Evolutionary conservation across 257 asterid species (phyloP).

Genomic region (Petrea volubilis): DNA sequence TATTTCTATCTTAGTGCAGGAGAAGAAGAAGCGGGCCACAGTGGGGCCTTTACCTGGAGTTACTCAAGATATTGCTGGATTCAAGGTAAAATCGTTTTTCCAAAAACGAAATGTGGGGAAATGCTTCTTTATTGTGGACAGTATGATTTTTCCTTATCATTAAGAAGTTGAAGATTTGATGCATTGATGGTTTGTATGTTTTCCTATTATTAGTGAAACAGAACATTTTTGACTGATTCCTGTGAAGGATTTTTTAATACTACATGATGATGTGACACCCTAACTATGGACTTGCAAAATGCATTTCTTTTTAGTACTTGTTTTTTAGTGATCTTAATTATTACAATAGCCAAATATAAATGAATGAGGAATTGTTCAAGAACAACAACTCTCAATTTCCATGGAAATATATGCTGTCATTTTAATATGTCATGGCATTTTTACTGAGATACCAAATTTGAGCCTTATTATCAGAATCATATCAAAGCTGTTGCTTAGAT

Average conservation of each 20-base stretch:
- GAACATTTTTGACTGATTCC: neutral
- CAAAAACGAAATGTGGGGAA: neutral
- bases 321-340: neutral
- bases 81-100: constrained; percentile 50
- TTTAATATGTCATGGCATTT: neutral
- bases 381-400: neutral
- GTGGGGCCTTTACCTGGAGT: constrained; percentile 98
- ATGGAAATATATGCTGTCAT: neutral
- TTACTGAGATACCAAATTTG: neutral
- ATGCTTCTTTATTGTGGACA: neutral
- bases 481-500: neutral
- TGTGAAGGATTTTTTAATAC: neutral
- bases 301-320: no score
- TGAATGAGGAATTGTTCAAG: neutral
- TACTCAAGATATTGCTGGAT: constrained; percentile 98
- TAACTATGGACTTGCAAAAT: no score
- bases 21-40: constrained; percentile 76
- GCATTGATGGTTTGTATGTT: neutral
- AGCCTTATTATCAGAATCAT: neutral
- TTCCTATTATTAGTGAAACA: neutral
- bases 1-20: constrained; percentile 78
- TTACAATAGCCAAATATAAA: neutral
- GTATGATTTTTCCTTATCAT: neutral
- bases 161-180: neutral
- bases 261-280: no score